Conservation (phyloP, 257 asterid genomes). For the Solanum pinnatisectum region DNA sequence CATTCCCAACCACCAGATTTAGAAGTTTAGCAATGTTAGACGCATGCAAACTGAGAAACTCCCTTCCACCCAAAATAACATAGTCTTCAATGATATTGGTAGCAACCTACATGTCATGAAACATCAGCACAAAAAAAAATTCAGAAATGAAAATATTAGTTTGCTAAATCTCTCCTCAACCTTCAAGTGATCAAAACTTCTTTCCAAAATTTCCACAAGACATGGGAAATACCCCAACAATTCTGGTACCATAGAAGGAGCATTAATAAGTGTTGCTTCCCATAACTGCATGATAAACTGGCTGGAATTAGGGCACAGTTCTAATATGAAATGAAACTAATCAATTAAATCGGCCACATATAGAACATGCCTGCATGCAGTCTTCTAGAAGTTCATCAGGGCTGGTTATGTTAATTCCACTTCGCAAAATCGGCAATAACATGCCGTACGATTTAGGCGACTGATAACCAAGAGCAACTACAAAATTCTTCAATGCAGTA, state of each 20-base stretch:
- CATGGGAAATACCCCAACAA: slow-evolving; percentile 76
- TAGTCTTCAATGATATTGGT: slow-evolving; percentile 82
- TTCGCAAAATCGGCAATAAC: slow-evolving; percentile 73
- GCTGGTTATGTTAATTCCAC: slow-evolving; percentile 54
- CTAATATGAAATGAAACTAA: not conserved
- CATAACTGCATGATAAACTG: slow-evolving; percentile 55
- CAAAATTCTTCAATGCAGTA: slow-evolving; percentile 78
- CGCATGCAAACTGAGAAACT: slow-evolving; percentile 74
- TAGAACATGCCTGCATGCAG: slow-evolving; percentile 68
- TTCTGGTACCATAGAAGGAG: slow-evolving; percentile 75
- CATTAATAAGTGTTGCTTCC: slow-evolving; percentile 92
- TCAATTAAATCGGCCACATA: not conserved
- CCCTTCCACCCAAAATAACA: slow-evolving; percentile 74
- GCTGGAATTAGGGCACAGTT: not conserved
- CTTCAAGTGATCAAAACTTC: slow-evolving; percentile 85
- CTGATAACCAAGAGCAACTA: slow-evolving; percentile 80
- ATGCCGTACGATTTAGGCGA: slow-evolving; percentile 72
- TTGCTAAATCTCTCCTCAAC: slow-evolving; percentile 15
- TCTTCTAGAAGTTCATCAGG: slow-evolving; percentile 98
- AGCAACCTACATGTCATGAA: slow-evolving; percentile 49
- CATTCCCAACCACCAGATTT: slow-evolving; percentile 82
- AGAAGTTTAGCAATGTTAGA: slow-evolving; percentile 68
- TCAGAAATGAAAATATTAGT: not conserved
- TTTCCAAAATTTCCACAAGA: slow-evolving; percentile 77
- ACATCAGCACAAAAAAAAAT: slow-evolving; percentile 9